Evolutionary conservation across 139 green algal genomes (phyloP).

Genomic region (Coelastrella sp.): DNA sequence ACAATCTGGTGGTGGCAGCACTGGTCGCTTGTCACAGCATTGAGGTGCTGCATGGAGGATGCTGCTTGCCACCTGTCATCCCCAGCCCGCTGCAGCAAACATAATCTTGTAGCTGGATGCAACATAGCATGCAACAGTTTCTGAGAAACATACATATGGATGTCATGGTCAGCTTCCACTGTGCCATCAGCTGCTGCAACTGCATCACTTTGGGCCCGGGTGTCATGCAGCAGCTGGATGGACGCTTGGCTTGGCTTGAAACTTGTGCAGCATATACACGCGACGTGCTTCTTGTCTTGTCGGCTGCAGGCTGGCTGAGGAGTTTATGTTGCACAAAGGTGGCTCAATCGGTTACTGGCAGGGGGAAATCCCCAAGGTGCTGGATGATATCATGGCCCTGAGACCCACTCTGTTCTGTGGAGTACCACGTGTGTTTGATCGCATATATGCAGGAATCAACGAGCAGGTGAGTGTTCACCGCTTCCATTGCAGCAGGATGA

Average conservation of each 20-base stretch:
- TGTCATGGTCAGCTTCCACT: too few relatives aligned
- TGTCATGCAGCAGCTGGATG: too few relatives aligned
- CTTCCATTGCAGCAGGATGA: too few relatives aligned
- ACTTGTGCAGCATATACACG: neutral
- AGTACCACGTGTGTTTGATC: conserved; percentile 89
- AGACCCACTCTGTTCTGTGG: conserved; percentile 82
- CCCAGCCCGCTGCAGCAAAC: too few relatives aligned
- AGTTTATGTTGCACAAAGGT: conserved; percentile 72
- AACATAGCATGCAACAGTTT: neutral
- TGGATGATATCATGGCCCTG: conserved; percentile 82
- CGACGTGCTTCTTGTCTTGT: neutral
- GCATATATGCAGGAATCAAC: conserved; percentile 74
- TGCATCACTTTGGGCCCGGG: too few relatives aligned
- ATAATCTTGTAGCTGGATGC: too few relatives aligned
- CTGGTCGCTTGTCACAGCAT: neutral
- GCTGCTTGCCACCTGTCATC: neutral
- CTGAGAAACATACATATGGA: neutral
- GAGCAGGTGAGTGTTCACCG: conserved; percentile 49
- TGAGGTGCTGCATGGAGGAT: neutral
- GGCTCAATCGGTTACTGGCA: conserved; percentile 77
- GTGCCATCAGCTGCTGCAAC: too few relatives aligned
- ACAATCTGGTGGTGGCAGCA: neutral
- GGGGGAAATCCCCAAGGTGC: conserved; percentile 45
- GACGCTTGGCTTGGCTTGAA: too few relatives aligned
- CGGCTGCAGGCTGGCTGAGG: conserved; percentile 72